Evolutionary conservation across 495 filamentous ascomycete species (phyloP).

Genomic region (Usnea hakonensis): DNA sequence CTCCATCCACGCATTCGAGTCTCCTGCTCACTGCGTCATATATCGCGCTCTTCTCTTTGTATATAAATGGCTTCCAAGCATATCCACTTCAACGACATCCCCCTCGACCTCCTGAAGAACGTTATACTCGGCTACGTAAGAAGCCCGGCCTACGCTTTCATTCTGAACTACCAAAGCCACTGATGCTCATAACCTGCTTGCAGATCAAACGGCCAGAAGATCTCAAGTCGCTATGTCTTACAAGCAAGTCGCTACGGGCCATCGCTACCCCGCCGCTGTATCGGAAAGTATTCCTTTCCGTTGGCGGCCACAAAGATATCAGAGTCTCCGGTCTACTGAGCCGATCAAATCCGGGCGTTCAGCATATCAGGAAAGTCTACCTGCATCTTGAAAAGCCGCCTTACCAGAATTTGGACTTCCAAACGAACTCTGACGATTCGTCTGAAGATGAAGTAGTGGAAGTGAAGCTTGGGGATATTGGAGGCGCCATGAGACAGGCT

Average conservation of each 20-base stretch:
- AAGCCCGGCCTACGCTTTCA: neutral
- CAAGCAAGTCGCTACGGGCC: constrained; percentile 10
- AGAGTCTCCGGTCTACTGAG: constrained; percentile 11
- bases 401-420: neutral
- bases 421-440: constrained; percentile 11
- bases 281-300: constrained; percentile 15
- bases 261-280: constrained; percentile 14
- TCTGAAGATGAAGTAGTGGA: constrained; percentile 9
- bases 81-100: neutral
- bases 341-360: constrained; percentile 13
- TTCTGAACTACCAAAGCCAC: neutral
- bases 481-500: constrained; percentile 10
- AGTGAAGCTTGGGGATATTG: constrained; percentile 3
- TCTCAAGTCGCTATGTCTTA: constrained; percentile 13
- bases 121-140: constrained; percentile 11
- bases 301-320: constrained; percentile 16
- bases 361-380: constrained; percentile 15
- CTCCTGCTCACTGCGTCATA: neutral
- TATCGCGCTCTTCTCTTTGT: neutral
- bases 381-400: constrained; percentile 16
- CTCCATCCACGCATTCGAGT: neutral
- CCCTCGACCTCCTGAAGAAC: constrained; percentile 11
- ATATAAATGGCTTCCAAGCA: neutral
- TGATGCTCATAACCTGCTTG: neutral
- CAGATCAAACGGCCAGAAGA: constrained; percentile 13